Evolutionary conservation across 2,329 filamentous ascomycete species (phyloP), one percentile per base, ranked within the genome.

Genomic region (Fusarium euwallaceae): DNA sequence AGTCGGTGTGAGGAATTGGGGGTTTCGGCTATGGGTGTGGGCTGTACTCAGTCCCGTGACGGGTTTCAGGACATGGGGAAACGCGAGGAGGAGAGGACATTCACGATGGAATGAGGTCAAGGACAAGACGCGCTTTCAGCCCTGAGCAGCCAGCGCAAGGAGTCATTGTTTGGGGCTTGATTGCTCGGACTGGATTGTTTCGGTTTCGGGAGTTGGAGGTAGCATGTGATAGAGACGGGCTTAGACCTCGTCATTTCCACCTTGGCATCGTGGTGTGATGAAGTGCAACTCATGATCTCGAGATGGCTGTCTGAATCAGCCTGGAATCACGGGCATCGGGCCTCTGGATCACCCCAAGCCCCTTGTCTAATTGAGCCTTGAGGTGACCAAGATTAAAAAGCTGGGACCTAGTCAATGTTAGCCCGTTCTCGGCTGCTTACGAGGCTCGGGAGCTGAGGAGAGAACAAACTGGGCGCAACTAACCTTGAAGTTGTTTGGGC

Each of bases 201-300:
- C 14, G 29, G 48, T 32, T 32, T 34, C 14, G 29, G 24, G 10
- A 48, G 17, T 22, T 58, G 24, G 51, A 45, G 20, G n/a, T 1
- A 37, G 65, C 59, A 67, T 58, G 65, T 67, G 65, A 56, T n/a
- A 55, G 36, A 37, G 37, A 45, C 29, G 34, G n/a, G 51, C 61
- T 64, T 53, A 58, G 36, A 48, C 56, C 34, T 59, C 17, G 24
- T 53, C 41, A 59, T 70, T 67, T 63, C 63, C 69, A 63, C 67
- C 27, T 27, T 32, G 45, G 6, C 37, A 41, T 27, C 5, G 22
- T 64, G 20, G 43, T 39, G 37, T 34, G 56, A 65, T 59, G 53
- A 20, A 22, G 27, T 39, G 29, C 41, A 14, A 36, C 36, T 41
- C 37, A 58, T 66, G 27, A 58, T 56, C 41, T 66, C 41, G 20